phyloP scores from a whole-genome alignment of 208 protist species.

The Trypanosoma theileri region DNA sequence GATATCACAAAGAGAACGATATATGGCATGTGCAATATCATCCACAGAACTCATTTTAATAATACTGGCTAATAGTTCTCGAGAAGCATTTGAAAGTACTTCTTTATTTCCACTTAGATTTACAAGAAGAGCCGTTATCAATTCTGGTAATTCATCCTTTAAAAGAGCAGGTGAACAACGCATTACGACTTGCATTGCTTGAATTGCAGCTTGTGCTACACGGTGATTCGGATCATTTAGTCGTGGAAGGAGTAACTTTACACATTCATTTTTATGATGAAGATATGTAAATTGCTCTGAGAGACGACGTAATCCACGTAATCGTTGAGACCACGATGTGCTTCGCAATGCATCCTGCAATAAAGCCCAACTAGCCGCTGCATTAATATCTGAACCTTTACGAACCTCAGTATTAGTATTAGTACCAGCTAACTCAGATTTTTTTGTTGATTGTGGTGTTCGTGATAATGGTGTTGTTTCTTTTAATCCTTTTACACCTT shows the following conservation, averaged over 20 bases:
- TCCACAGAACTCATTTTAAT: conserved; percentile 12
- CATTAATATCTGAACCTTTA: background rate
- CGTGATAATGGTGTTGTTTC: too few species aligned
- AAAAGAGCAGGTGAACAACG: conserved; percentile 1
- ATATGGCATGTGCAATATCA: conserved; percentile 24
- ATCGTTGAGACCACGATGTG: conserved; percentile 38
- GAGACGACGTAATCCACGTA: conserved; percentile 10
- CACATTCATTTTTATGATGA: conserved; percentile 25
- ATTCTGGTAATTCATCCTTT: conserved; percentile 22
- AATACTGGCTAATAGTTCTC: conserved; percentile 19
- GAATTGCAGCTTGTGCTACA: conserved; percentile 40
- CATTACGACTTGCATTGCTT: conserved; percentile 22
- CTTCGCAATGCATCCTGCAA: conserved; percentile 31
- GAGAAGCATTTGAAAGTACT: conserved; percentile 7
- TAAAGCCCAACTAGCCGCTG: conserved; percentile 2
- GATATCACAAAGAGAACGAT: conserved; percentile 22
- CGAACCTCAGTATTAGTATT: background rate
- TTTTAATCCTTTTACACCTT: too few species aligned
- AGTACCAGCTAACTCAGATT: background rate
- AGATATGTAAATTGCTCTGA: conserved; percentile 16
- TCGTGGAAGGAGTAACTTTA: conserved; percentile 26
- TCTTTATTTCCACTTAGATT: conserved; percentile 24
- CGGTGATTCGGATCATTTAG: conserved; percentile 59
- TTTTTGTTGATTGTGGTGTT: too few species aligned
- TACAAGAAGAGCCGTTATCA: conserved; percentile 27